Evolutionary conservation across 371 early-diverging fungal genomes (phyloP).

Genomic region (Syncephalastrum racemosum): DNA sequence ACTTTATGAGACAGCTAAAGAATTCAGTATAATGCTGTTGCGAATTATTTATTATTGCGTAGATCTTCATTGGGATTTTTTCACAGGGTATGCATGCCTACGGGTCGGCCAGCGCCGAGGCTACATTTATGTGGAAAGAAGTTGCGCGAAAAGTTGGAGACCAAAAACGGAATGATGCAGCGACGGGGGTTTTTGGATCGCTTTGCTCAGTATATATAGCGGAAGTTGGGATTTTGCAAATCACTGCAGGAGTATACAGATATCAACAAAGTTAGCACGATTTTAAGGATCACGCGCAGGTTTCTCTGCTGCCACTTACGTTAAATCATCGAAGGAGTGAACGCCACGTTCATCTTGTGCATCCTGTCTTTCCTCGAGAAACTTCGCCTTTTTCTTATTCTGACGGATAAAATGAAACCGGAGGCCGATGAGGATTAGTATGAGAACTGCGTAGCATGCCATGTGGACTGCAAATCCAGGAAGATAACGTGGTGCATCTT

Average conservation of each 20-base stretch:
- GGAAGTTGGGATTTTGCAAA: conserved; percentile 22
- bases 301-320: background rate
- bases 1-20: too few relatives aligned
- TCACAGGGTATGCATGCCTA: too few relatives aligned
- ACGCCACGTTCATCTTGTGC: conserved; percentile 3
- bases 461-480: conserved; percentile 25
- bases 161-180: too few relatives aligned
- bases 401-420: conserved; percentile 20
- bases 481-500: conserved; percentile 21
- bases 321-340: conserved; percentile 24
- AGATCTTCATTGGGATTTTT: too few relatives aligned
- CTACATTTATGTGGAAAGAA: too few relatives aligned
- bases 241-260: conserved; percentile 8
- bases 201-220: conserved; percentile 15
- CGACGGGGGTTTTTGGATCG: too few relatives aligned
- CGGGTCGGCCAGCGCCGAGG: too few relatives aligned
- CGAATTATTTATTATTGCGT: too few relatives aligned
- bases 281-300: too few relatives aligned
- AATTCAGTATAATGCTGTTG: too few relatives aligned
- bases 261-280: too few relatives aligned
- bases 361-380: conserved; percentile 10
- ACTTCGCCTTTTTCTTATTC: conserved; percentile 18
- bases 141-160: too few relatives aligned
- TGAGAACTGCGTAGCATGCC: conserved; percentile 19
- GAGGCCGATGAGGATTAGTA: conserved; percentile 6